A percentile compares a stretch with the other conserved stretches of the same genome.
Evolutionary conservation across 371 early-diverging fungal species (phyloP).

Genomic region (Apophysomyces ossiformis): DNA sequence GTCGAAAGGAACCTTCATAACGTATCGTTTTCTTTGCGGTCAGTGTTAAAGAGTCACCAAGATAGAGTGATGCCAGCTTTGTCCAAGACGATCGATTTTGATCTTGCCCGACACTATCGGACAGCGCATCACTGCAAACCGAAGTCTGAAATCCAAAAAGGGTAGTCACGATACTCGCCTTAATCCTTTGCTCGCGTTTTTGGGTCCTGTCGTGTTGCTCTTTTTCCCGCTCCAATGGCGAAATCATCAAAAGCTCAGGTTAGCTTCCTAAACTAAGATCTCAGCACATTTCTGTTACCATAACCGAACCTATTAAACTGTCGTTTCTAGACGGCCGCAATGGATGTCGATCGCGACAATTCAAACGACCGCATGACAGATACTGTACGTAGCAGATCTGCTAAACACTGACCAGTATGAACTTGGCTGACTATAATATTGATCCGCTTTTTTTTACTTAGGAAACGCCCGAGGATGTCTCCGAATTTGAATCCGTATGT

Average conservation of each 20-base stretch:
- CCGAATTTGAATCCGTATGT: conserved; percentile 7
- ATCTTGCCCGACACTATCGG: too few relatives aligned
- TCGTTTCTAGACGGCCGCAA: background rate
- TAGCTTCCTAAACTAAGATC: background rate
- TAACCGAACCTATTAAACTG: background rate
- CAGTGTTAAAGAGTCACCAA: too few relatives aligned
- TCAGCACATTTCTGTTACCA: background rate
- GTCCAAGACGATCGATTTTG: too few relatives aligned
- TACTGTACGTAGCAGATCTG: background rate
- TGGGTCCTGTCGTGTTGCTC: conserved; percentile 5
- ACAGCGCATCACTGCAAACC: too few relatives aligned
- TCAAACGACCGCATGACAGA: background rate
- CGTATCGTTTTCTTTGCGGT: too few relatives aligned
- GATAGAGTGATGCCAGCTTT: too few relatives aligned
- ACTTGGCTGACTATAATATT: background rate
- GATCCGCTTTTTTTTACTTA: background rate
- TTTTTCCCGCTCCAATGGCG: conserved; percentile 5
- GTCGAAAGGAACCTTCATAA: too few relatives aligned
- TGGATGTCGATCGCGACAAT: conserved; percentile 10
- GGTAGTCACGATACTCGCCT: background rate
- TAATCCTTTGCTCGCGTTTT: conserved; percentile 1
- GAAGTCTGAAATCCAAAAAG: background rate
- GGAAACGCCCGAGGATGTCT: conserved; percentile 6
- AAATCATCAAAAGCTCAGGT: conserved; percentile 6
- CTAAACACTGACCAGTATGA: background rate